A percentile compares a stretch with the other conserved stretches of the same genome.
Conservation (phyloP, 306 rosid species). For the Mimosa pudica region DNA sequence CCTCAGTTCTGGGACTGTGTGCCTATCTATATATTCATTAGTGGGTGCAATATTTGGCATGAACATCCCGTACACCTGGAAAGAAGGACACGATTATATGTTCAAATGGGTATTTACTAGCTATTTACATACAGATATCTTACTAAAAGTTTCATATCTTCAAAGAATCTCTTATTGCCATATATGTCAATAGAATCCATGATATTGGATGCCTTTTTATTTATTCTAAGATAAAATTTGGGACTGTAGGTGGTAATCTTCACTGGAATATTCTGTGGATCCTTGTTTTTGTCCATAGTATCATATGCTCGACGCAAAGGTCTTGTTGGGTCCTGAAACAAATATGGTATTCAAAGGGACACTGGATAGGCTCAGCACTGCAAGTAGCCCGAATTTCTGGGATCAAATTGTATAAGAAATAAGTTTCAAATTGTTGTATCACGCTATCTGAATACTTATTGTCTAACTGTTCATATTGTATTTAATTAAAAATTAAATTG, state of each 20-base stretch:
- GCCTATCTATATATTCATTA: conserved; percentile 65
- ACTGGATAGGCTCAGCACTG: conserved; percentile 15
- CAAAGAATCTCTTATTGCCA: conserved; percentile 1
- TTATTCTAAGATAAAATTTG: conserved; percentile 5
- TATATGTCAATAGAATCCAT: background rate
- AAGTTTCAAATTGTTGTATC: background rate
- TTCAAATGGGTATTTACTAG: conserved; percentile 76
- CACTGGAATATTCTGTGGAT: conserved; percentile 57
- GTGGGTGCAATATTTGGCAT: conserved; percentile 88
- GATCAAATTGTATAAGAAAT: conserved; percentile 3
- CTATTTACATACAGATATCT: background rate
- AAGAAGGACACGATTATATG: conserved; percentile 47
- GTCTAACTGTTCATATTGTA: conserved; percentile 2
- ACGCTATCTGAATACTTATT: background rate
- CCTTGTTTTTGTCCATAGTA: conserved; percentile 60
- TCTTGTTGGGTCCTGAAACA: conserved; percentile 77
- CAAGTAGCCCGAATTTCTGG: background rate
- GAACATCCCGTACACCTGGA: conserved; percentile 85
- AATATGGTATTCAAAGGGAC: conserved; percentile 23
- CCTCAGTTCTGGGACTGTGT: conserved; percentile 77
- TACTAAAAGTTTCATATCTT: conserved; percentile 3
- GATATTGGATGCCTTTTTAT: conserved; percentile 15
- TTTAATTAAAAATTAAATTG: conserved; percentile 1
- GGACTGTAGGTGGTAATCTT: conserved; percentile 70
- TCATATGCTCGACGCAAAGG: conserved; percentile 90